Evolutionary conservation across 345 rosid species (phyloP).

Genomic region (Melastoma malabathricum): DNA sequence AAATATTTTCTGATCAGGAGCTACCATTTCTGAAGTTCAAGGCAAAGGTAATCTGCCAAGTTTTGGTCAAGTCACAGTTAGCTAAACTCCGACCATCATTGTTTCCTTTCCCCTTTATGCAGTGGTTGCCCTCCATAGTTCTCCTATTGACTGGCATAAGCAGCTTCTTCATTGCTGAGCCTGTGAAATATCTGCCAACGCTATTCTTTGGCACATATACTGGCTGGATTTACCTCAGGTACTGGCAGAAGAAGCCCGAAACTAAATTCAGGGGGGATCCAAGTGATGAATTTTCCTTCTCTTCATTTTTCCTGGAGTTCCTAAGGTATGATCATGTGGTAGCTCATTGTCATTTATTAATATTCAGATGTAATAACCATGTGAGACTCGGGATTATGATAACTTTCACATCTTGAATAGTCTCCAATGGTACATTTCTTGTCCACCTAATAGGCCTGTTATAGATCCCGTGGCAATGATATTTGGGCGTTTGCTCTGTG

Average conservation of each 20-base stretch:
- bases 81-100: neutral
- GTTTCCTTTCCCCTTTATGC: conserved; percentile 11
- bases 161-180: conserved; percentile 67
- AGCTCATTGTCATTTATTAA: too few species aligned
- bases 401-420: neutral
- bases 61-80: too few species aligned
- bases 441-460: conserved; percentile 45
- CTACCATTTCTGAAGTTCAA: conserved; percentile 54
- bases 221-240: conserved; percentile 93
- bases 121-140: conserved; percentile 90
- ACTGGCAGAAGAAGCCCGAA: conserved; percentile 73
- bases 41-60: conserved; percentile 49
- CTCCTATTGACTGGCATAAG: conserved; percentile 48
- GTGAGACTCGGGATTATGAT: too few species aligned
- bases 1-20: conserved; percentile 93
- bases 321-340: conserved; percentile 25
- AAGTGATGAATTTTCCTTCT: conserved; percentile 88
- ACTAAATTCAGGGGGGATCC: conserved; percentile 88
- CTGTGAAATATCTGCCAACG: conserved; percentile 76
- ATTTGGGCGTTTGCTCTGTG: conserved; percentile 74
- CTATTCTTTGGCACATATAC: conserved; percentile 78
- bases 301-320: conserved; percentile 81
- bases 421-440: conserved; percentile 3
- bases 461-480: conserved; percentile 72
- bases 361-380: neutral